Conservation (phyloP, 352 stramenopile species). For the Nothophytophthora sp. region DNA sequence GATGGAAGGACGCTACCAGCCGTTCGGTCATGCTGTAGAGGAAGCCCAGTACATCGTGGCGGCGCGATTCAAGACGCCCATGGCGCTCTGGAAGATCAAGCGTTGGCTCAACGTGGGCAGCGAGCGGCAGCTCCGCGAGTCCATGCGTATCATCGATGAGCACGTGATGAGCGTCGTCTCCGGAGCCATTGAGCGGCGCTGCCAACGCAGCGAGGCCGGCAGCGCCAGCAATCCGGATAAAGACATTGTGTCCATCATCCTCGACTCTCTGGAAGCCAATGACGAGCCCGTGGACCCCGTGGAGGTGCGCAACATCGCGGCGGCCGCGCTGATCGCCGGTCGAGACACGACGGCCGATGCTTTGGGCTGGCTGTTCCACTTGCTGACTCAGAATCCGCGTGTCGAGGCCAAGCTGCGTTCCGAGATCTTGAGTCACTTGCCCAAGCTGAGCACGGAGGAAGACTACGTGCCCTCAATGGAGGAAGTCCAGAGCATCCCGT, state of each 20-base stretch:
- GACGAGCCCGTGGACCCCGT: conserved; percentile 30
- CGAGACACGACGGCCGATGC: conserved; percentile 70
- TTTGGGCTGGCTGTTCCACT: conserved; percentile 64
- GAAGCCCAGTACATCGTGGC: conserved; percentile 29
- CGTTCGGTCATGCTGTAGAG: conserved; percentile 34
- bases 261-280: conserved; percentile 19
- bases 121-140: conserved; percentile 24
- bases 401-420: conserved; percentile 26
- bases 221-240: conserved; percentile 6
- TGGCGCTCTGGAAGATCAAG: conserved; percentile 46
- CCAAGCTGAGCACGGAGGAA: not conserved
- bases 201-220: conserved; percentile 13
- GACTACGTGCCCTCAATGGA: conserved; percentile 9
- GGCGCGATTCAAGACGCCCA: conserved; percentile 43
- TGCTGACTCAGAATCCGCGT: conserved; percentile 36
- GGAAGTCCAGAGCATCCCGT: conserved; percentile 8
- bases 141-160: conserved; percentile 29
- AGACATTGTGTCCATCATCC: conserved; percentile 38
- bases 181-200: conserved; percentile 21
- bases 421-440: conserved; percentile 30
- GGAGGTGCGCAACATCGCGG: conserved; percentile 68
- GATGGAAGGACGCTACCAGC: conserved; percentile 30
- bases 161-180: conserved; percentile 31
- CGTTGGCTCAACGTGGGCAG: conserved; percentile 30
- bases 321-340: conserved; percentile 64